Percentiles rank a stretch among this genome's conserved stretches.
Evolutionary conservation across 108 stramenopile species (phyloP).

Genomic region (Fistulifera pelliculosa): DNA sequence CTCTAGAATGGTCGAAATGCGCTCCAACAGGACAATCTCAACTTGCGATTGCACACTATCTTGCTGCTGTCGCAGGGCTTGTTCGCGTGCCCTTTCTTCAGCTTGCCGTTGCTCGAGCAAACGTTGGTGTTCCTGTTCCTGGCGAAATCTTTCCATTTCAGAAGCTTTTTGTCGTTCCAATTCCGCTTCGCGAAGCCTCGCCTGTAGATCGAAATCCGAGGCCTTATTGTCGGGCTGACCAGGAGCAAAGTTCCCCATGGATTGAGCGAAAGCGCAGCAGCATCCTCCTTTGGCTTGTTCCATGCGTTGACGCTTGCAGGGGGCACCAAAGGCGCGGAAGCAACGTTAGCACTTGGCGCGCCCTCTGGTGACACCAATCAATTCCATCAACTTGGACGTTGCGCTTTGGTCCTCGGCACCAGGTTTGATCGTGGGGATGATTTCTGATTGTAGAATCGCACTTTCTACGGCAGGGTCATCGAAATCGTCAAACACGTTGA

Average conservation of each 20-base stretch:
- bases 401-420: constrained; percentile 46
- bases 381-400: constrained; percentile 75
- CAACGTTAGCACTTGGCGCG: constrained; percentile 5
- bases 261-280: constrained; percentile 45
- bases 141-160: constrained; percentile 45
- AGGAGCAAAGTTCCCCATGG: constrained; percentile 52
- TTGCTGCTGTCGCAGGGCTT: constrained; percentile 36
- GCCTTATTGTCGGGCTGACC: constrained; percentile 15
- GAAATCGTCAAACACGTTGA: constrained; percentile 87
- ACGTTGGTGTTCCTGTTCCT: constrained; percentile 52
- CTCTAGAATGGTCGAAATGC: constrained; percentile 73
- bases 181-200: constrained; percentile 21
- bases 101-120: constrained; percentile 43
- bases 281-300: constrained; percentile 10
- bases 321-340: background rate
- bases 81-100: constrained; percentile 32
- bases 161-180: constrained; percentile 32
- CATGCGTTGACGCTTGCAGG: constrained; percentile 1
- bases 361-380: constrained; percentile 75
- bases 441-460: constrained; percentile 10
- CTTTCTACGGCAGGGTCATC: constrained; percentile 25
- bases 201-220: constrained; percentile 33
- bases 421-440: constrained; percentile 39
- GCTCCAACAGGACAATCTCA: constrained; percentile 80
- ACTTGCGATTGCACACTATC: constrained; percentile 63